Percentiles rank a stretch among this genome's conserved stretches.
Evolutionary conservation across 192 early-diverging fungal species (phyloP).

Genomic region (Rhizoclosmatium globosum): DNA sequence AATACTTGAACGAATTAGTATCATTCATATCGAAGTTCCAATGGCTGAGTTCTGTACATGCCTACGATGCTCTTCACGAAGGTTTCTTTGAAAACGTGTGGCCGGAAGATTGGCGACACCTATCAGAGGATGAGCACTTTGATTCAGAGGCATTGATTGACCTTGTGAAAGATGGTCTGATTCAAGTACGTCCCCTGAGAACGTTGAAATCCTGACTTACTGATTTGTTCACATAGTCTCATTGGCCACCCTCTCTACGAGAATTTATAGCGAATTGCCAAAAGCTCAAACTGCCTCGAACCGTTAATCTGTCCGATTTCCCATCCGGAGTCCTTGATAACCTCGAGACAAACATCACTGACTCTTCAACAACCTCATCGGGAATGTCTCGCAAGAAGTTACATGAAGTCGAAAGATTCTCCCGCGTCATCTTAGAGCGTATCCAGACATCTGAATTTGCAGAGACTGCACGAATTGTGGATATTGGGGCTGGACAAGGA

Average conservation of each 20-base stretch:
- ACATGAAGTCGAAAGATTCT: constrained; percentile 34
- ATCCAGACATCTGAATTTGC: not conserved
- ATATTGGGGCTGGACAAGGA: constrained; percentile 49
- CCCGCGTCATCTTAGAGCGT: constrained; percentile 3
- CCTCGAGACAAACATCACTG: not conserved
- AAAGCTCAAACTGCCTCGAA: constrained; percentile 10
- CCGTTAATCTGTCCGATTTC: constrained; percentile 15
- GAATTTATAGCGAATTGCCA: constrained; percentile 2
- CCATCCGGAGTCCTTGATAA: not conserved
- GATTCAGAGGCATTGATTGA: constrained; percentile 7
- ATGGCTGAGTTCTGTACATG: constrained; percentile 32
- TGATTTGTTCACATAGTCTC: not conserved
- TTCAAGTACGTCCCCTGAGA: not conserved
- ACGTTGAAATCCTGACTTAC: not conserved
- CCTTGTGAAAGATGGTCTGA: constrained; percentile 12
- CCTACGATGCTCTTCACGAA: constrained; percentile 28
- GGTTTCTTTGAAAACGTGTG: constrained; percentile 8
- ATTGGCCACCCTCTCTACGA: constrained; percentile 36
- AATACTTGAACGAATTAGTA: not conserved
- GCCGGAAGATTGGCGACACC: constrained; percentile 28
- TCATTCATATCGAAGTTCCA: constrained; percentile 11
- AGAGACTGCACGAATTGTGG: constrained; percentile 23
- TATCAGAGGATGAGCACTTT: constrained; percentile 5
- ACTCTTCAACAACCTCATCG: not conserved
- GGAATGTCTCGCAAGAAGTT: constrained; percentile 38